Evolutionary conservation across 2,329 filamentous ascomycete species (phyloP), one percentile per base, ranked within the genome.

Genomic region (Boeremia exigua): DNA sequence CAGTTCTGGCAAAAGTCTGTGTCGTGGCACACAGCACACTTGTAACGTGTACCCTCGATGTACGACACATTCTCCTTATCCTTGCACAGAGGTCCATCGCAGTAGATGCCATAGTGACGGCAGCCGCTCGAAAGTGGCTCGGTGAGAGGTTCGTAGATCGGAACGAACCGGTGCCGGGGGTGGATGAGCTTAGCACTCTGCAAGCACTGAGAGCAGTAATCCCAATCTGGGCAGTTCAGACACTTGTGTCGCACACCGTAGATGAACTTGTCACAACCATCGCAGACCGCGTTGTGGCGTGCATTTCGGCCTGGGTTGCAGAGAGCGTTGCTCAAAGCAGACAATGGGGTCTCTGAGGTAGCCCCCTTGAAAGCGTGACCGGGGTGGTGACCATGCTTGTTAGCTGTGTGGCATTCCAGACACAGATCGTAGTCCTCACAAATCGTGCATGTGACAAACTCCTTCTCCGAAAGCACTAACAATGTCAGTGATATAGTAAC

Each of bases 391-490:
- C 95, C 94, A 73, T 98, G 94, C 64, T 86, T 84, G 72, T 90
- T 86, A 60, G 81, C 83, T 47, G 85, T 77, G 66, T 96, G 91
- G 81, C 95, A 99, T 36, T 79, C 74, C 68, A 93, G 84, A 84
- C 95, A 99, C 33, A 99, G 84, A 71, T 99, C 95, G 73, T 88
- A 98, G 77, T 99, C 95, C 14, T 91, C 88, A 75, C 95, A 99
- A 17, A 83, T 78, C 7, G 80, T 83, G 82, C 95, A 99, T 69
- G 93, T 92, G 48, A 98, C 85, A 69, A 98, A 96, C 60, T 91
- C 84, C 25, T 83, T 79, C 73, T 96, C 92, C 7, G 87, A 84
- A 50, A 92, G 82, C 72, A 91, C 89, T 57, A 9, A 19, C n/a
- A 9, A 33, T 14, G 34, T 57, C n/a, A 57, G 48, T 19, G 17